Evolutionary conservation across 2,329 filamentous ascomycete species (phyloP).

Genomic region (Niveomyces coronatus): DNA sequence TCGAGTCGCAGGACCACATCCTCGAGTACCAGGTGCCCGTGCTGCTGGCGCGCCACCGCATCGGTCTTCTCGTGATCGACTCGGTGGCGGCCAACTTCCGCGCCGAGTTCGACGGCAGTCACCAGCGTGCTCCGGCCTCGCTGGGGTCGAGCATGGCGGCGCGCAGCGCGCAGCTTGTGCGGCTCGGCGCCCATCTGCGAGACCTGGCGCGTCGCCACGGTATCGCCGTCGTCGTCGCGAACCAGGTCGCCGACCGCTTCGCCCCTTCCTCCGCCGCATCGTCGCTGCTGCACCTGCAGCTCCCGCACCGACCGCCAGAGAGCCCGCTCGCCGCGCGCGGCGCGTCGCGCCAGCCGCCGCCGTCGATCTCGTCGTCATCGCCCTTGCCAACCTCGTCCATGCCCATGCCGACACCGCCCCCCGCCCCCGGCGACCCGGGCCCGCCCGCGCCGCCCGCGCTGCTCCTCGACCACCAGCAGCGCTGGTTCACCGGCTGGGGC

Average conservation of each 20-base stretch:
- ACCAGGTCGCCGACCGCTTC: conserved; percentile 92
- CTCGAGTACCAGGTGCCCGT: conserved; percentile 86
- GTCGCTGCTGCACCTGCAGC: conserved; percentile 11
- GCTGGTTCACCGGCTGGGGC: conserved; percentile 94
- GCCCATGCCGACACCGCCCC: conserved; percentile 21
- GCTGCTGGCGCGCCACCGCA: conserved; percentile 60
- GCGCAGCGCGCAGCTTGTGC: conserved; percentile 65
- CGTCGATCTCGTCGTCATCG: conserved; percentile 20
- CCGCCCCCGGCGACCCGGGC: no score
- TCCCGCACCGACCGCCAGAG: conserved; percentile 25
- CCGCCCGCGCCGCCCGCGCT: conserved; percentile 42
- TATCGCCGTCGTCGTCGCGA: conserved; percentile 82
- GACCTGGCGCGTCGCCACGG: conserved; percentile 63
- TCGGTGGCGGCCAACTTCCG: conserved; percentile 93
- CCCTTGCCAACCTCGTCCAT: conserved; percentile 32
- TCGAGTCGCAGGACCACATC: conserved; percentile 94
- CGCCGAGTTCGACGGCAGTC: conserved; percentile 71
- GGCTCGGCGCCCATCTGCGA: conserved; percentile 65
- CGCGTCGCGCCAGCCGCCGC: conserved; percentile 18
- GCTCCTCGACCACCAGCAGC: conserved; percentile 77
- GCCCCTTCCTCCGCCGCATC: conserved; percentile 17
- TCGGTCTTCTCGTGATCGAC: conserved; percentile 80
- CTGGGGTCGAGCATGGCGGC: conserved; percentile 55
- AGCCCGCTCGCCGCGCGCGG: conserved; percentile 41
- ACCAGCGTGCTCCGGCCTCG: background rate